A percentile compares a stretch with the other conserved stretches of the same genome.
Evolutionary conservation across 163 green algal genomes (phyloP).

Genomic region (Dunaliella salina): DNA sequence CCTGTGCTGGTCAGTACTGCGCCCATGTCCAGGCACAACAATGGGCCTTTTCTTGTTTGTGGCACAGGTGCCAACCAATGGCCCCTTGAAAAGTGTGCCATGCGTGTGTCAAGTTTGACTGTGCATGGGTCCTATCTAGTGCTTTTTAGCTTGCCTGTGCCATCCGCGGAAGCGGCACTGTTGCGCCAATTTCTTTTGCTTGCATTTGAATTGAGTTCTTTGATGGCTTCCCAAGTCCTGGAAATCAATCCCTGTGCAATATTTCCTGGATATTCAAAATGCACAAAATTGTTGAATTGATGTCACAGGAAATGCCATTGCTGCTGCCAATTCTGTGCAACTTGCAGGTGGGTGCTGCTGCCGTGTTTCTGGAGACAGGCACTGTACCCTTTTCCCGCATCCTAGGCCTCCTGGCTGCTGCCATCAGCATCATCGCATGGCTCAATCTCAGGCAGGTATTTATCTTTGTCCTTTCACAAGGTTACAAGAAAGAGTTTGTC

Average conservation of each 20-base stretch:
- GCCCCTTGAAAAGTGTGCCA: not conserved
- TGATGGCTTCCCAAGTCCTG: too few relatives aligned
- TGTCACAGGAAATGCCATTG: conserved; percentile 5
- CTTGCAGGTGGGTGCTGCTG: conserved; percentile 61
- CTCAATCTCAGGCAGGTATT: conserved; percentile 81
- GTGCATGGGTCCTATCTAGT: not conserved
- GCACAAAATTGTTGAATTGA: not conserved
- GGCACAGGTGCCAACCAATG: not conserved
- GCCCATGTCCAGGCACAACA: not conserved
- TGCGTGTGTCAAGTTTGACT: not conserved
- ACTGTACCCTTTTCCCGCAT: conserved; percentile 31
- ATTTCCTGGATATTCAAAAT: too few relatives aligned
- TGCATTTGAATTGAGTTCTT: too few relatives aligned
- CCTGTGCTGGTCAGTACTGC: conserved; percentile 71
- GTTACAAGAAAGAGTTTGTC: too few relatives aligned
- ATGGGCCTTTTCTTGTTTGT: not conserved
- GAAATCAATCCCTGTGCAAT: too few relatives aligned
- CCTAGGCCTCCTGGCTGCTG: conserved; percentile 49
- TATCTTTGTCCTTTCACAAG: too few relatives aligned
- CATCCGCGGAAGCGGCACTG: too few relatives aligned
- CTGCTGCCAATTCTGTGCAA: not conserved
- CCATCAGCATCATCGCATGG: conserved; percentile 84
- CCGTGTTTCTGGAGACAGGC: conserved; percentile 49
- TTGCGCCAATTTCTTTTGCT: too few relatives aligned
- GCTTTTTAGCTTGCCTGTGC: not conserved